These are phyloP conservation scores for Aspergillus persii DNA, from an alignment of 2,329 filamentous ascomycete species.

Conservation along the genomic window DNA sequence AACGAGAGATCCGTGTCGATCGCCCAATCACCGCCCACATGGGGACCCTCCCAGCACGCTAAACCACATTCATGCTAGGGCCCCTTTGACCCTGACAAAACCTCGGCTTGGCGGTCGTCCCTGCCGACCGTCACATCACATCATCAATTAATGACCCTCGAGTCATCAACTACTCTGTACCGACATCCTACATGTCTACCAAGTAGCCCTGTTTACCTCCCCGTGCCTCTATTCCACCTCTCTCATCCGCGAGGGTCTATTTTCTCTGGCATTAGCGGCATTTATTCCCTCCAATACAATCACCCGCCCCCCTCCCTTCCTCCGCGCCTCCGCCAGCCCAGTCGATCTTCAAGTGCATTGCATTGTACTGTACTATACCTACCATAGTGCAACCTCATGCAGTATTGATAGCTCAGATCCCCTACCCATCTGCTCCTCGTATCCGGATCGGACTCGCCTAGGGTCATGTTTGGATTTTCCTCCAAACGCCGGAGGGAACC, in stretches of 20 bases:
- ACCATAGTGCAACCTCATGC: neutral
- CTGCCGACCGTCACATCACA: neutral
- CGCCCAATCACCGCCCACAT: neutral
- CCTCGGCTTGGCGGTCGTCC: neutral
- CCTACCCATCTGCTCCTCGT: neutral
- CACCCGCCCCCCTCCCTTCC: too few relatives aligned
- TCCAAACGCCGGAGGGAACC: conserved; percentile 37
- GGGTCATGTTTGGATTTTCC: conserved; percentile 22
- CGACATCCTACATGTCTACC: too few relatives aligned
- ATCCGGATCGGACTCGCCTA: neutral
- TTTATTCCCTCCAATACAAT: neutral
- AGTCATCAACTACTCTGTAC: too few relatives aligned
- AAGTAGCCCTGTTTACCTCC: neutral
- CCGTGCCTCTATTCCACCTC: neutral
- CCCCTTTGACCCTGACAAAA: neutral
- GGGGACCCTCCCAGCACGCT: neutral
- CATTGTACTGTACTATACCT: neutral
- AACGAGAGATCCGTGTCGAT: neutral
- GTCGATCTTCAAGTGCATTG: neutral
- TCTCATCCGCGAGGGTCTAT: too few relatives aligned
- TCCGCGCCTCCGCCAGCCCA: neutral
- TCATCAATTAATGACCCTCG: too few relatives aligned
- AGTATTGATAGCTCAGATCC: neutral
- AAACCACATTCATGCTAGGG: neutral
- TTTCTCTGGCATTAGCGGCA: too few relatives aligned